These are phyloP conservation scores for Filosporella fistucella DNA, from an alignment of 495 filamentous ascomycete genomes.

Conservation along the genomic window DNA sequence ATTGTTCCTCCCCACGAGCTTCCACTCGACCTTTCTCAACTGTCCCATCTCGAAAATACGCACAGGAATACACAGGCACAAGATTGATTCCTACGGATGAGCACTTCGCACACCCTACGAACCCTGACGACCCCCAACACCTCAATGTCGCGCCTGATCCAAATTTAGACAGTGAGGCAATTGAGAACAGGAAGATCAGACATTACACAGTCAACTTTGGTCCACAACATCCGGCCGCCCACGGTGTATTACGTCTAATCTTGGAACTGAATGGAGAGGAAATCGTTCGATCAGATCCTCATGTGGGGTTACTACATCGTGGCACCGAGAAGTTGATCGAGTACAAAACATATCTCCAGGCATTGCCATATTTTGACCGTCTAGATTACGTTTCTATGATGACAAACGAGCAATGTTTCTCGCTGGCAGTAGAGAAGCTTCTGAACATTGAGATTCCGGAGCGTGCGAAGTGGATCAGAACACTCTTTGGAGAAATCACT, in stretches of 20 bases:
- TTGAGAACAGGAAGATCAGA: slow-evolving; percentile 79
- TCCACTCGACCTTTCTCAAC: slow-evolving; percentile 62
- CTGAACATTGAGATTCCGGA: slow-evolving; percentile 96
- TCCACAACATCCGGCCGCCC: slow-evolving; percentile 97
- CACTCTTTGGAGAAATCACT: slow-evolving; percentile 95
- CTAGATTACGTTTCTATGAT: slow-evolving; percentile 99
- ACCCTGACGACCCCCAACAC: slow-evolving; percentile 37
- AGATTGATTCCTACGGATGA: slow-evolving; percentile 64
- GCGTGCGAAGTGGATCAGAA: slow-evolving; percentile 94
- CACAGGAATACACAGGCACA: slow-evolving; percentile 57
- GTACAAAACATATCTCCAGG: slow-evolving; percentile 99
- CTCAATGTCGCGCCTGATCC: slow-evolving; percentile 39
- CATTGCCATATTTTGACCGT: slow-evolving; percentile 97
- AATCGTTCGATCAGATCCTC: slow-evolving; percentile 93
- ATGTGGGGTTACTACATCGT: slow-evolving; percentile 93
- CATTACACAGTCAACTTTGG: slow-evolving; percentile 99
- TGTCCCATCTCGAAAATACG: slow-evolving; percentile 54
- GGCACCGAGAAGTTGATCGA: slow-evolving; percentile 99
- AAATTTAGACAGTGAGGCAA: slow-evolving; percentile 39
- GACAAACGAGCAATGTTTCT: slow-evolving; percentile 98
- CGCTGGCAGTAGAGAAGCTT: slow-evolving; percentile 94
- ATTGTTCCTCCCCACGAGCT: slow-evolving; percentile 21
- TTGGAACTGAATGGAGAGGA: slow-evolving; percentile 97
- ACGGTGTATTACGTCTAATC: slow-evolving; percentile 97
- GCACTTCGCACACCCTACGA: slow-evolving; percentile 50